A percentile compares a stretch with the other conserved stretches of the same genome.
These are phyloP conservation scores for Ascochyta rabiei DNA, from an alignment of 2,329 filamentous ascomycete genomes.

Conservation along the genomic window DNA sequence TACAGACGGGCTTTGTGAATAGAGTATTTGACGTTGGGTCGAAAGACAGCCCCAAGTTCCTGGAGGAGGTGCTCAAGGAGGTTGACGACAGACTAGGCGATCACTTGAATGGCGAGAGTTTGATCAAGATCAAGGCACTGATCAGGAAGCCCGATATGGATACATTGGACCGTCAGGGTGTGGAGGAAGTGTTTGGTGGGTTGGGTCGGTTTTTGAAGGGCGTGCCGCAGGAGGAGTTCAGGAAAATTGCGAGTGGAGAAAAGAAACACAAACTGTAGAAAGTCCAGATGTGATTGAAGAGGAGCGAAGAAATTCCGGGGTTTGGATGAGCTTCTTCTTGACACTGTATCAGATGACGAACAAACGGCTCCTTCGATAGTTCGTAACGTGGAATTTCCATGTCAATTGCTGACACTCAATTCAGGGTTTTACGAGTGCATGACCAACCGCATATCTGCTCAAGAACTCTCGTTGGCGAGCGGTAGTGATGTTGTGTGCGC, in stretches of 20 bases:
- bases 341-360: too few relatives aligned
- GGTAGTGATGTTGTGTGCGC: too few relatives aligned
- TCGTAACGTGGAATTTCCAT: too few relatives aligned
- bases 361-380: too few relatives aligned
- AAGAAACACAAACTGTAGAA: conserved; percentile 89
- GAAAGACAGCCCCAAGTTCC: conserved; percentile 70
- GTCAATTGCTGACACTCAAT: too few relatives aligned
- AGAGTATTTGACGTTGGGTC: conserved; percentile 70
- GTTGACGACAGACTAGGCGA: conserved; percentile 79
- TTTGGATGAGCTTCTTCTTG: too few relatives aligned
- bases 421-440: too few relatives aligned
- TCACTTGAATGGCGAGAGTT: conserved; percentile 78
- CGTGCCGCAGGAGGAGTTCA: conserved; percentile 86
- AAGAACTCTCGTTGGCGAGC: too few relatives aligned
- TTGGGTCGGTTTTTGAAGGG: conserved; percentile 80
- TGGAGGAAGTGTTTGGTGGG: conserved; percentile 84
- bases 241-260: conserved; percentile 80
- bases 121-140: conserved; percentile 84
- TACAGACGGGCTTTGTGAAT: conserved; percentile 82
- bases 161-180: conserved; percentile 75
- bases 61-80: conserved; percentile 74
- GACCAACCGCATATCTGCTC: too few relatives aligned
- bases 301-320: too few relatives aligned
- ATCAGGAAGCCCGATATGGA: conserved; percentile 77
- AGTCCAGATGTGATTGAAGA: too few relatives aligned